Conservation (phyloP, 169 alveolate genomes). For the Babesia microti region DNA sequence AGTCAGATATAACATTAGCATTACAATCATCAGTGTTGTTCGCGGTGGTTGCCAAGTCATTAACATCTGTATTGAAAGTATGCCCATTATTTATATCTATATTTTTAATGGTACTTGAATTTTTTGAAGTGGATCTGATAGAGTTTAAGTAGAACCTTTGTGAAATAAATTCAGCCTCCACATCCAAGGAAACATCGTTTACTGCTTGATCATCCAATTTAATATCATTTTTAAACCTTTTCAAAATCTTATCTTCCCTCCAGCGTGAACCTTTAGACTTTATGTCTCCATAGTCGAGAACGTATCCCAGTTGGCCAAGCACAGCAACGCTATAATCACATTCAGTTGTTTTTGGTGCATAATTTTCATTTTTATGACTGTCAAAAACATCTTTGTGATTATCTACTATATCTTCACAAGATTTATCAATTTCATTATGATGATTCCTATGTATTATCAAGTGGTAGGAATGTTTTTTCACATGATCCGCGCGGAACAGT, state of each 20-base stretch:
- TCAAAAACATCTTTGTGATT: constrained; percentile 1
- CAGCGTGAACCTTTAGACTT: too few relatives aligned
- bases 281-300: too few relatives aligned
- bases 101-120: background rate
- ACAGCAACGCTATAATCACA: too few relatives aligned
- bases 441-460: too few relatives aligned
- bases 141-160: too few relatives aligned
- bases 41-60: background rate
- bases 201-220: constrained; percentile 29
- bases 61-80: background rate
- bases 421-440: background rate
- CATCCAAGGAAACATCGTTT: constrained; percentile 41
- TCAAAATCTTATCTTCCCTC: background rate
- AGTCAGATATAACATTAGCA: background rate
- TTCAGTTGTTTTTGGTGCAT: too few relatives aligned
- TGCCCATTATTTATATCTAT: background rate
- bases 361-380: background rate
- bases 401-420: background rate
- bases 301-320: too few relatives aligned
- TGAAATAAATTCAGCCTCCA: too few relatives aligned
- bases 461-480: too few relatives aligned
- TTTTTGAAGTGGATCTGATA: too few relatives aligned
- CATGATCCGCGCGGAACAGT: too few relatives aligned
- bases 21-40: background rate
- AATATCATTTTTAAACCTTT: background rate